Percentiles rank a stretch among this genome's conserved stretches.
Conservation (phyloP, 1,284 basidiomycete genomes). For the Ustilago tritici region DNA sequence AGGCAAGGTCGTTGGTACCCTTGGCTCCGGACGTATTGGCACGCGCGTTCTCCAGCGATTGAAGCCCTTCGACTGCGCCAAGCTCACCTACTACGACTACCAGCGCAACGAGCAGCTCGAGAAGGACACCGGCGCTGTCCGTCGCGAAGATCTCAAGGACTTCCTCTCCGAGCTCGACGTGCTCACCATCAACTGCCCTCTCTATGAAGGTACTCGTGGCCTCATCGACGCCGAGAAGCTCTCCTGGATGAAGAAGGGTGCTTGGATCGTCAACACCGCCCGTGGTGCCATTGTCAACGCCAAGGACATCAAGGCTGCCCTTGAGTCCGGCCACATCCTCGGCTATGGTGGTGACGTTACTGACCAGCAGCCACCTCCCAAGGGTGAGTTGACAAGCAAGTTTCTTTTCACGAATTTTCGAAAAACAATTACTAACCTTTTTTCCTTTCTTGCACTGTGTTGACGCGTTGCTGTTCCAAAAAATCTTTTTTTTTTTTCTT, state of each 20-base stretch:
- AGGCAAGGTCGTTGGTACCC: slow-evolving; percentile 85
- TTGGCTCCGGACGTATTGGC: slow-evolving; percentile 75
- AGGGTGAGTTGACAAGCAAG: slow-evolving; percentile 41
- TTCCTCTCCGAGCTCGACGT: slow-evolving; percentile 84
- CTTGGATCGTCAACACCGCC: slow-evolving; percentile 92
- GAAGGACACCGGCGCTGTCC: slow-evolving; percentile 79
- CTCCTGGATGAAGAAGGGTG: slow-evolving; percentile 85
- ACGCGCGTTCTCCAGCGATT: slow-evolving; percentile 82
- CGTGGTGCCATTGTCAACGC: slow-evolving; percentile 92
- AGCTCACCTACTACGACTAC: slow-evolving; percentile 94
- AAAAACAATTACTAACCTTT: neutral
- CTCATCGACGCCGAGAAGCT: slow-evolving; percentile 80
- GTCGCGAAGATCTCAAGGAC: slow-evolving; percentile 85
- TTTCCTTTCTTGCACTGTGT: no score
- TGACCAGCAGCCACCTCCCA: slow-evolving; percentile 72
- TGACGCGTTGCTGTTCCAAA: neutral
- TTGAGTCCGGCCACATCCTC: slow-evolving; percentile 80
- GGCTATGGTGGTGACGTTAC: slow-evolving; percentile 74
- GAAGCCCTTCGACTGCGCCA: slow-evolving; percentile 87
- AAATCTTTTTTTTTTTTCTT: neutral
- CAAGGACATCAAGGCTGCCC: slow-evolving; percentile 81
- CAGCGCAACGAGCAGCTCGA: slow-evolving; percentile 79
- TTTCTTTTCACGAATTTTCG: neutral
- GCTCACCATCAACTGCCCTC: slow-evolving; percentile 88
- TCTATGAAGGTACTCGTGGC: slow-evolving; percentile 85